These are phyloP conservation scores for Crithidia brevicula DNA, from an alignment of 208 protist species.

Conservation along the genomic window DNA sequence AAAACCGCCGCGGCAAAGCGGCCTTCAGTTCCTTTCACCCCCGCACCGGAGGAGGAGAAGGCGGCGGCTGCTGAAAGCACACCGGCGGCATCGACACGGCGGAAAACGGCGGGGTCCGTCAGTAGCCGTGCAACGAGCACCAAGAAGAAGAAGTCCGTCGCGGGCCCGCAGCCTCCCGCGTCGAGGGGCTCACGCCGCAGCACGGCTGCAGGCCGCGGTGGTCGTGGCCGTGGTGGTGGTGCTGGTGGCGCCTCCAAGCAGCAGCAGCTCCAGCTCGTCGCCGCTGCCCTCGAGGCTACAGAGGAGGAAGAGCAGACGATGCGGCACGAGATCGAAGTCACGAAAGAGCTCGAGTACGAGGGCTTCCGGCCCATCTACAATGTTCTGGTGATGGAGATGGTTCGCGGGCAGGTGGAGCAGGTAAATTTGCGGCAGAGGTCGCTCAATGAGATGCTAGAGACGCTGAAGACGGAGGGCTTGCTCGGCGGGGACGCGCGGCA, in stretches of 20 bases:
- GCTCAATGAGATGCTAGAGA: conserved; percentile 66
- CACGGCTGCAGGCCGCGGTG: conserved; percentile 7
- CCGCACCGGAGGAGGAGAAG: neutral
- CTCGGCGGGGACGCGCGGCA: conserved; percentile 28
- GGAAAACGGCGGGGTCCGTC: conserved; percentile 25
- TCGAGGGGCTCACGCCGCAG: conserved; percentile 2
- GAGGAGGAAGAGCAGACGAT: conserved; percentile 42
- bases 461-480: conserved; percentile 45
- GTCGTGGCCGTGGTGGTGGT: conserved; percentile 7
- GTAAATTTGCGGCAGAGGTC: conserved; percentile 63
- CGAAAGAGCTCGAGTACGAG: conserved; percentile 62
- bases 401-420: conserved; percentile 59
- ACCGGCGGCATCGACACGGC: neutral
- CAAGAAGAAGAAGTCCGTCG: conserved; percentile 20
- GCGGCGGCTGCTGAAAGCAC: neutral
- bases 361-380: conserved; percentile 65
- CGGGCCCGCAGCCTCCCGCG: conserved; percentile 5
- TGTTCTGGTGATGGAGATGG: conserved; percentile 72
- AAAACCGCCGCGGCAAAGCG: conserved; percentile 6
- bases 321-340: conserved; percentile 43
- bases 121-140: conserved; percentile 14
- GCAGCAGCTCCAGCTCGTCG: conserved; percentile 22
- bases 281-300: conserved; percentile 27
- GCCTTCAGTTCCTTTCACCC: neutral
- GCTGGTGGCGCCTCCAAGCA: conserved; percentile 13